Evolutionary conservation across 192 early-diverging fungal genomes (phyloP).

Genomic region (Linnemannia schmuckeri): DNA sequence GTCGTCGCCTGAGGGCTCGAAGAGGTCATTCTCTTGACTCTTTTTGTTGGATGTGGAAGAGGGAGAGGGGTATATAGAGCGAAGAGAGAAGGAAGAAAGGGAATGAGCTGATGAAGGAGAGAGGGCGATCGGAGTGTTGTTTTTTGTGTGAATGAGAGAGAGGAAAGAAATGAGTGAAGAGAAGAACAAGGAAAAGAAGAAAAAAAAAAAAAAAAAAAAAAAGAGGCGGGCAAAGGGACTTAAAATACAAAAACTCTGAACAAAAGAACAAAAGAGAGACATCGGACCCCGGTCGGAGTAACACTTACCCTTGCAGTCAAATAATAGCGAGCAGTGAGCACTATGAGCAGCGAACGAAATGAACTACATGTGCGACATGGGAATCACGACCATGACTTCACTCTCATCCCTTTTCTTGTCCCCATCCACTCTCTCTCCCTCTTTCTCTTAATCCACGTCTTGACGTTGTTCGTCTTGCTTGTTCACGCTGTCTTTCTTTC

Average conservation of each 20-base stretch:
- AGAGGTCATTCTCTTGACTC: neutral
- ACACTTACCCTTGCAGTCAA: neutral
- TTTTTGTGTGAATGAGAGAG: neutral
- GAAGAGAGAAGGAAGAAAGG: neutral
- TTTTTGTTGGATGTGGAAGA: neutral
- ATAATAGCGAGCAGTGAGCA: too few species aligned
- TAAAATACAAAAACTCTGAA: neutral
- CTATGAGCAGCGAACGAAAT: neutral
- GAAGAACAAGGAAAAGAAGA: neutral
- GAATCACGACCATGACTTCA: neutral
- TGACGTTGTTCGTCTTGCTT: too few species aligned
- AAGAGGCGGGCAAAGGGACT: neutral
- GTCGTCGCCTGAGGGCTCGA: neutral
- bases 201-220: neutral
- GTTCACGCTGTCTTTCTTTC: neutral
- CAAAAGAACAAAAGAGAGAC: neutral
- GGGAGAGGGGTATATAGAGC: neutral
- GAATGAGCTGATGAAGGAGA: neutral
- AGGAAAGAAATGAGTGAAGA: neutral
- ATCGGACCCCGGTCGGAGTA: conserved; percentile 5
- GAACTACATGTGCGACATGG: neutral
- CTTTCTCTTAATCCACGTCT: neutral
- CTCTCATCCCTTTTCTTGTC: neutral
- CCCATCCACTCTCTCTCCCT: neutral
- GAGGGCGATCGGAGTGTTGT: neutral